These are phyloP conservation scores for Polyporus arcularius DNA, from an alignment of 768 basidiomycete genomes.

Conservation along the genomic window DNA sequence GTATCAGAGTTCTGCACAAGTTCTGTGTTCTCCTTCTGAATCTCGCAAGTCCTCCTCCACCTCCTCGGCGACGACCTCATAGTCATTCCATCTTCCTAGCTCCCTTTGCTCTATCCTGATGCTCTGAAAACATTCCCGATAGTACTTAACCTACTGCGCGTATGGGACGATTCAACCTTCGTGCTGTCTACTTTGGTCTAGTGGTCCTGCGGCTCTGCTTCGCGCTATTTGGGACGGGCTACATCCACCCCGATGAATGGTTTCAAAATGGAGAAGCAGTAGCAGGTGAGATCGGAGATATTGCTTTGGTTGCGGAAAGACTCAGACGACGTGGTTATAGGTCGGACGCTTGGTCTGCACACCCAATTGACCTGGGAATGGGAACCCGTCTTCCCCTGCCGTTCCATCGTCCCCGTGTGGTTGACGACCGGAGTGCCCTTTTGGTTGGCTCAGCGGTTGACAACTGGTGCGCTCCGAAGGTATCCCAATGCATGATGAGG, in stretches of 20 bases:
- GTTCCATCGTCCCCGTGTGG: constrained; percentile 36
- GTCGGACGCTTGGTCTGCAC: constrained; percentile 30
- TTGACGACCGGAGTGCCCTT: constrained; percentile 37
- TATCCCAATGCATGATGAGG: not conserved
- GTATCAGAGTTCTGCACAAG: too few relatives aligned
- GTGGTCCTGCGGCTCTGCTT: constrained; percentile 25
- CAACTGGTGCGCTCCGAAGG: constrained; percentile 25
- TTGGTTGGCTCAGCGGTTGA: constrained; percentile 18
- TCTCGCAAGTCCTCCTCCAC: too few relatives aligned
- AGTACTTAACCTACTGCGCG: not conserved
- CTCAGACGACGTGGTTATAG: constrained; percentile 17
- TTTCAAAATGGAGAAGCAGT: constrained; percentile 43
- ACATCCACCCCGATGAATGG: constrained; percentile 45
- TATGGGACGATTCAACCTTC: not conserved
- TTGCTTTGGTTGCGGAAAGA: not conserved
- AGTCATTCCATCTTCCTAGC: not conserved
- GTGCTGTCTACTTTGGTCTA: constrained; percentile 18
- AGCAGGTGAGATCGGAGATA: constrained; percentile 30
- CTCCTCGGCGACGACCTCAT: too few relatives aligned
- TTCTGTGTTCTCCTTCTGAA: too few relatives aligned
- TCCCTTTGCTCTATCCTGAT: not conserved
- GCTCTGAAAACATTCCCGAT: not conserved
- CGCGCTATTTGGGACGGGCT: constrained; percentile 37
- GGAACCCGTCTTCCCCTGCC: constrained; percentile 34
- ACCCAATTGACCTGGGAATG: constrained; percentile 40